These are phyloP conservation scores for Solanum pimpinellifolium DNA, from an alignment of 257 asterid genomes.

Conservation along the genomic window DNA sequence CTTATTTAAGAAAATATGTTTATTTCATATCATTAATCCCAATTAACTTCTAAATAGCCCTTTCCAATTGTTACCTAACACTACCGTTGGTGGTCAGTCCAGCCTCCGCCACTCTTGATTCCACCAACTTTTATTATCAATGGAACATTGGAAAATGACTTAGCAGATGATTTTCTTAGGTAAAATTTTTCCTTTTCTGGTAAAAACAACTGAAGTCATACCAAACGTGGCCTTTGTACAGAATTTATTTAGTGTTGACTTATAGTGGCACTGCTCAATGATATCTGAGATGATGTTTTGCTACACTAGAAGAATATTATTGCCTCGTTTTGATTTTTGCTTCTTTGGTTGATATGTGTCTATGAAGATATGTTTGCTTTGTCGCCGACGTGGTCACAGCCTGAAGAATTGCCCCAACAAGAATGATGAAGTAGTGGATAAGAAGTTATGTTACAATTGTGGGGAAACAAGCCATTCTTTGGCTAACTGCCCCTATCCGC, in stretches of 20 bases:
- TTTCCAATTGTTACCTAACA: not conserved
- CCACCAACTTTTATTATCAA: not conserved
- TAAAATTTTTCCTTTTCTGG: not conserved
- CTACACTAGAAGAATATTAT: not conserved
- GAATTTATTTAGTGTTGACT: not conserved
- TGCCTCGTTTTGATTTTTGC: not conserved
- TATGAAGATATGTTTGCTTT: conserved; percentile 66
- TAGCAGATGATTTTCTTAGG: not conserved
- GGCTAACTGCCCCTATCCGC: conserved; percentile 54
- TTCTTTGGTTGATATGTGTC: not conserved
- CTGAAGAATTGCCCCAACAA: conserved; percentile 74
- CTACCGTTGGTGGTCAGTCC: not conserved
- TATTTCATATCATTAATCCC: not conserved
- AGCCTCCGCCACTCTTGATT: not conserved
- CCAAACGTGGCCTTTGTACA: not conserved
- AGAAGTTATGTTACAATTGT: conserved; percentile 78
- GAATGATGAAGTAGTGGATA: conserved; percentile 29
- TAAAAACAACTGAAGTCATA: not conserved
- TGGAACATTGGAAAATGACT: not conserved
- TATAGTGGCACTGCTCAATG: not conserved
- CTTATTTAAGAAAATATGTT: not conserved
- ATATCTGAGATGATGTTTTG: not conserved
- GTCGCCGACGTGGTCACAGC: conserved; percentile 85
- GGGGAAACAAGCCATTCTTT: conserved; percentile 82
- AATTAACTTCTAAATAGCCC: not conserved